phyloP scores from a whole-genome alignment of 164 flowering plant species.

The Tetracentron sinense region DNA sequence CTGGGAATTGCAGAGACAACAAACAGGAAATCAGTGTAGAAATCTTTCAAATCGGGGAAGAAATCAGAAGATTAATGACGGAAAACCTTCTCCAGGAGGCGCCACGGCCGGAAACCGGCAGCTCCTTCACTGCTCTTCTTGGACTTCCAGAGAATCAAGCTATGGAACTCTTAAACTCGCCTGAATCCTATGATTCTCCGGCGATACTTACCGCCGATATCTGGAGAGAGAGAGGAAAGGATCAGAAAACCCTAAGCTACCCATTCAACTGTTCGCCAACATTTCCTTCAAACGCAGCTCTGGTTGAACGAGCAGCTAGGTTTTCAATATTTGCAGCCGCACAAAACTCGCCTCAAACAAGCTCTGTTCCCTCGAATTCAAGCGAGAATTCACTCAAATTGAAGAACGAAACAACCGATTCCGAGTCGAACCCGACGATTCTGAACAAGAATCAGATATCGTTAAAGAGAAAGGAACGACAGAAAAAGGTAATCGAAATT shows the following conservation, averaged over 20 bases:
- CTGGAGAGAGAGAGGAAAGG: conserved; percentile 1
- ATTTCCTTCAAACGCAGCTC: conserved; percentile 38
- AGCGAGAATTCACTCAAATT: conserved; percentile 31
- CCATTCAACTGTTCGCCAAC: conserved; percentile 21
- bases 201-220: conserved; percentile 11
- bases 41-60: too few relatives aligned
- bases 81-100: conserved; percentile 7
- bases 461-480: conserved; percentile 66
- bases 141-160: conserved; percentile 70
- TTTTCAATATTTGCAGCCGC: conserved; percentile 42
- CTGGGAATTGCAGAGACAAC: conserved; percentile 10
- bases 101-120: conserved; percentile 29
- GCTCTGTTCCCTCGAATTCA: conserved; percentile 34
- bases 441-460: conserved; percentile 28
- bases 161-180: conserved; percentile 58
- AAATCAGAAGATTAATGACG: too few relatives aligned
- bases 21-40: conserved; percentile 18
- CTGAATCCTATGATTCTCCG: conserved; percentile 21
- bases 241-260: conserved; percentile 11
- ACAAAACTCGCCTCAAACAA: conserved; percentile 31
- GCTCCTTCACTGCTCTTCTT: conserved; percentile 81
- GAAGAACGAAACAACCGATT: conserved; percentile 53
- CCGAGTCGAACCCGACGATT: conserved; percentile 33
- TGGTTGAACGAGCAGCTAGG: conserved; percentile 54
- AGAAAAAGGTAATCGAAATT: conserved; percentile 45